Base-by-base conservation (phyloP, 495 filamentous ascomycete genomes). In the Pseudoneurospora amorphoporcata region DNA sequence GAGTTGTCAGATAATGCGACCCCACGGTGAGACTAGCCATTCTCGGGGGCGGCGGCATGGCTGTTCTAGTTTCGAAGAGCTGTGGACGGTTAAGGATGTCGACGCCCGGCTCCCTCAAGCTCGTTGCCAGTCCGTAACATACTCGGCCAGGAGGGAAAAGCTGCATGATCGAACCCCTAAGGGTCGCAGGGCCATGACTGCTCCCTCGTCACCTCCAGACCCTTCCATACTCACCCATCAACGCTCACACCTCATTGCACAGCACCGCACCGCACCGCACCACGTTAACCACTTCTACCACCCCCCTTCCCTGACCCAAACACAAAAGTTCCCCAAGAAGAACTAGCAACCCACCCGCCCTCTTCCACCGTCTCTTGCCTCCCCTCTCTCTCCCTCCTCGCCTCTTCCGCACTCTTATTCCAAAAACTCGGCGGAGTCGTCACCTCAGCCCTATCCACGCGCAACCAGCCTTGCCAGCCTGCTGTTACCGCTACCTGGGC, bases 391-490 rank as follows among this genome's bases (percentile, higher is more conserved):
- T 72, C 73, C 3, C 6, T 69, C 39, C 77, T 35, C 19, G 75
- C 78, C 69, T 77, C 75, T 39, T 75, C 77, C 7, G 73, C 76
- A 37, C 69, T 72, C 71, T 32, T 69, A 2, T 71, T 75, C 72
- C 71, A 37, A 17, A 80, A 75, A 4, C 29, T 58, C 45, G 9
- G 12, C 23, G 45, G 8, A 10, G 53, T 17, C 69, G 45, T 68
- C 3, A 82, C 78, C 70, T 80, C 80, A 23, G 84, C 80, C 39
- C 82, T 74, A 9, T 87, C 83, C 45, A 87, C 82, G 29, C 80
- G 77, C 43, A 86, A 68, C 83, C 86, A 86, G 3, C 85, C 86
- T 72, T 79, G 86, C 82, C 83, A 84, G 0, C 80, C 83, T 4
- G 79, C 79, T 70, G 75, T 82, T 70, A 84, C 73, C 65, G 76